Evolutionary conservation across 352 stramenopile species (phyloP).

Genomic region (Elongisporangium senticosum): DNA sequence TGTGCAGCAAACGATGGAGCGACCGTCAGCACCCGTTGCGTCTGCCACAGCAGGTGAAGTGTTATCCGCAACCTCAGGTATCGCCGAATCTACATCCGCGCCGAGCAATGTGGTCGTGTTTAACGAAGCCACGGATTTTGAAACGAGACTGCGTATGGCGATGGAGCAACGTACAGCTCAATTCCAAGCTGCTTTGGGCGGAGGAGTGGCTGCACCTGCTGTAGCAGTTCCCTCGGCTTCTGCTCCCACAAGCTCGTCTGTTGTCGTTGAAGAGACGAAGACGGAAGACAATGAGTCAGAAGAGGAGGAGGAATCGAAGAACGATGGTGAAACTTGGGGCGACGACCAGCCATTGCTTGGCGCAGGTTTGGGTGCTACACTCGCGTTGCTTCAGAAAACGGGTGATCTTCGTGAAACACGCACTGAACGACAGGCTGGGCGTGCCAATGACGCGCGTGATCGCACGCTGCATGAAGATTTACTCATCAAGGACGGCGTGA

Average conservation of each 20-base stretch:
- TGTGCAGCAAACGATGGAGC: conserved; percentile 34
- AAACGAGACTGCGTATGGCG: conserved; percentile 63
- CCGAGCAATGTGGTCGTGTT: conserved; percentile 63
- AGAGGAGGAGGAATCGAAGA: conserved; percentile 39
- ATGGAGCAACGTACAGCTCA: conserved; percentile 66
- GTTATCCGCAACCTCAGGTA: neutral
- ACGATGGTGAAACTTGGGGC: conserved; percentile 63
- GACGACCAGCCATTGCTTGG: conserved; percentile 82
- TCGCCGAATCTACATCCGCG: neutral
- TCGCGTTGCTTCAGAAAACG: conserved; percentile 90
- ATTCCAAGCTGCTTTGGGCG: conserved; percentile 28
- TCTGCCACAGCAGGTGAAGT: neutral
- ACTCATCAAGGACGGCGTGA: conserved; percentile 77
- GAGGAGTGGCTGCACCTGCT: conserved; percentile 1
- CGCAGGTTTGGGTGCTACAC: conserved; percentile 87
- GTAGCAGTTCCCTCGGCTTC: neutral
- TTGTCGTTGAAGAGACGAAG: conserved; percentile 32
- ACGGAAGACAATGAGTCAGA: conserved; percentile 19
- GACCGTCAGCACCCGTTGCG: neutral
- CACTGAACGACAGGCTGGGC: conserved; percentile 88
- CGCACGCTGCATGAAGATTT: conserved; percentile 89
- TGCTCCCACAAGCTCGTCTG: conserved; percentile 1
- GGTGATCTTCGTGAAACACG: conserved; percentile 89
- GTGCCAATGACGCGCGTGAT: conserved; percentile 93
- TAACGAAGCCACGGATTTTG: conserved; percentile 83